A percentile compares a stretch with the other conserved stretches of the same genome.
Conservation (phyloP, 2,329 filamentous ascomycete species). For the Aspergillus pseudonomiae region DNA sequence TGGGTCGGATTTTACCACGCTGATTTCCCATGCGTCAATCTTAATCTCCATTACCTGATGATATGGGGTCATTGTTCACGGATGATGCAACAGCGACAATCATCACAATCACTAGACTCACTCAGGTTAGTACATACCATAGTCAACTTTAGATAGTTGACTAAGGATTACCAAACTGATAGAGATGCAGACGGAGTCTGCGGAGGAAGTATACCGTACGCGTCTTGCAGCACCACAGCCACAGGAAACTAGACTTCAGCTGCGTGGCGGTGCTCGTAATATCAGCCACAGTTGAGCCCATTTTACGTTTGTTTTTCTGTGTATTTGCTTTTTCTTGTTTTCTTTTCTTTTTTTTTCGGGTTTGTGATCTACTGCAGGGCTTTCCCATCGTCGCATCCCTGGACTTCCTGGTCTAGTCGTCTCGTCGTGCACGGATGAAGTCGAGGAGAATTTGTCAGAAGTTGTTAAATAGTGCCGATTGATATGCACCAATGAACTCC, state of each 20-base stretch:
- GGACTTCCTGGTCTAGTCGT: neutral
- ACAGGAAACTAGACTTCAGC: neutral
- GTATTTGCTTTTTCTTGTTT: neutral
- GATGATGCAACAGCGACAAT: conserved; percentile 11
- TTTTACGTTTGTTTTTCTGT: neutral
- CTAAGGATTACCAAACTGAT: conserved; percentile 1
- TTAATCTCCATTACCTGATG: conserved; percentile 1
- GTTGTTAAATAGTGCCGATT: conserved; percentile 24
- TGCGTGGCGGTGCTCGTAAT: conserved; percentile 11
- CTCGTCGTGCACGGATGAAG: conserved; percentile 6
- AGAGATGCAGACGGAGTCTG: neutral
- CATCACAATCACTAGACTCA: neutral
- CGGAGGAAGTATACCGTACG: neutral
- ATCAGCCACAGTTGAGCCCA: conserved; percentile 6
- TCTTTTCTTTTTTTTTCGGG: neutral
- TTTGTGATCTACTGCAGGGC: conserved; percentile 2
- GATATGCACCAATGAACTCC: conserved; percentile 9
- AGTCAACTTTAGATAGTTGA: neutral
- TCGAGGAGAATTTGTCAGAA: conserved; percentile 11
- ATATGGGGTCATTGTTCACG: neutral
- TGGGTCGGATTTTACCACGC: conserved; percentile 7
- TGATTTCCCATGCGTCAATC: conserved; percentile 8
- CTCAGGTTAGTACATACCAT: neutral
- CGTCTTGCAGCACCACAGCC: conserved; percentile 1
- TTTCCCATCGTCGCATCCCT: neutral